Conservation (phyloP, 1,284 basidiomycete genomes). For the Serendipita sp. region DNA sequence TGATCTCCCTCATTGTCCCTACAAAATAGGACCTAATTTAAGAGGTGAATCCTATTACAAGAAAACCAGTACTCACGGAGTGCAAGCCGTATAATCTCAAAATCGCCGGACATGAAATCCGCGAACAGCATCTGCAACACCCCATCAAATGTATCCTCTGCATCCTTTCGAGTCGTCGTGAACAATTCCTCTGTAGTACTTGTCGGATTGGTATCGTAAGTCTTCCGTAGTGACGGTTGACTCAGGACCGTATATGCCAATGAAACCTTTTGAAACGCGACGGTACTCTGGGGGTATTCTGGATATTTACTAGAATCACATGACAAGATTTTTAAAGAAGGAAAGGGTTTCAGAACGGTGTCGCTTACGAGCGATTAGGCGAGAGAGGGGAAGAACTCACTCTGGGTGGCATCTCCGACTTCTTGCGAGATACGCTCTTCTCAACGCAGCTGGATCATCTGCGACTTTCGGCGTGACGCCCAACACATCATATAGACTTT, state of each 20-base stretch:
- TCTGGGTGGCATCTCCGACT: constrained; percentile 75
- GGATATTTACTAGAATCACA: constrained; percentile 55
- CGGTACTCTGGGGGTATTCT: constrained; percentile 48
- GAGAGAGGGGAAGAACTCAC: constrained; percentile 29
- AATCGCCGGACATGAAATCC: constrained; percentile 72
- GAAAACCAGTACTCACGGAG: constrained; percentile 37
- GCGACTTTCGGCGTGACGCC: constrained; percentile 39
- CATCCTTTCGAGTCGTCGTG: constrained; percentile 27
- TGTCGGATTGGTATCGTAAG: constrained; percentile 42
- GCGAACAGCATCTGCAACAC: constrained; percentile 62
- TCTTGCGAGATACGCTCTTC: constrained; percentile 62
- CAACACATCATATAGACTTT: constrained; percentile 60
- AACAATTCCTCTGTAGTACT: constrained; percentile 12
- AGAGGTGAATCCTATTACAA: no score
- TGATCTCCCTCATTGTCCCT: constrained; percentile 62
- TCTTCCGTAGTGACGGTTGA: constrained; percentile 49
- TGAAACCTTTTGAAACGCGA: constrained; percentile 74
- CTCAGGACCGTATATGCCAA: constrained; percentile 71
- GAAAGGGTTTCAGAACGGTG: not conserved
- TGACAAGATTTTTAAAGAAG: not conserved
- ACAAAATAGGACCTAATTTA: not conserved
- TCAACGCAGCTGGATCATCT: constrained; percentile 48
- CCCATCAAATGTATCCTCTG: constrained; percentile 63
- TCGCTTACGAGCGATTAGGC: constrained; percentile 6
- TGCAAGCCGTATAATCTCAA: constrained; percentile 62